Percentiles rank a stretch among this genome's conserved stretches.
These are phyloP conservation scores for Pseudogymnoascus sp. DNA, from an alignment of 2,329 filamentous ascomycete genomes.

Conservation along the genomic window DNA sequence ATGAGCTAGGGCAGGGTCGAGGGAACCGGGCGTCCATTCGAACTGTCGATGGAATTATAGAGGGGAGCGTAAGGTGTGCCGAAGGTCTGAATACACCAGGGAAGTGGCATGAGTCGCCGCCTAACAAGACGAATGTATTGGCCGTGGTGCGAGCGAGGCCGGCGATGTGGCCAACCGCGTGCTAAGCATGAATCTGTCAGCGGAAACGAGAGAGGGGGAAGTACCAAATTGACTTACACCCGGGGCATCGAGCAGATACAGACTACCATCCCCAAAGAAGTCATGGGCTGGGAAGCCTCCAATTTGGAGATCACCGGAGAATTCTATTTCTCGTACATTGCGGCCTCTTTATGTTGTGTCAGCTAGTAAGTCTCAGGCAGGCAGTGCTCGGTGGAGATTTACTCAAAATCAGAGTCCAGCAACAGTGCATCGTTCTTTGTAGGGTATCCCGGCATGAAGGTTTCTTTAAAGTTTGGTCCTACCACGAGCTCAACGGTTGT, in stretches of 20 bases:
- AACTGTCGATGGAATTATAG: slow-evolving; percentile 26
- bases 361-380: slow-evolving; percentile 28
- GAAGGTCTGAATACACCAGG: slow-evolving; percentile 32
- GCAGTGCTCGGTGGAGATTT: background rate
- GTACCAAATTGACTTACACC: slow-evolving; percentile 26
- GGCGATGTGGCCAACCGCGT: slow-evolving; percentile 36
- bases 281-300: slow-evolving; percentile 41
- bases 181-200: slow-evolving; percentile 18
- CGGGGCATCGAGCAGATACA: slow-evolving; percentile 46
- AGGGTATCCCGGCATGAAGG: slow-evolving; percentile 35
- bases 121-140: slow-evolving; percentile 34
- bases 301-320: slow-evolving; percentile 28
- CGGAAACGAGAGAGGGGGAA: background rate
- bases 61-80: slow-evolving; percentile 31
- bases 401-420: slow-evolving; percentile 30
- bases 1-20: background rate
- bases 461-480: slow-evolving; percentile 35
- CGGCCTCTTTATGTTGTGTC: slow-evolving; percentile 16
- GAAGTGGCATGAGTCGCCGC: slow-evolving; percentile 37
- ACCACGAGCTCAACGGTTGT: slow-evolving; percentile 33
- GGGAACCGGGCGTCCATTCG: background rate
- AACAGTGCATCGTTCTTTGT: slow-evolving; percentile 29
- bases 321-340: slow-evolving; percentile 17
- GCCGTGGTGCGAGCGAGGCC: slow-evolving; percentile 33
- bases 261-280: slow-evolving; percentile 48